These are phyloP conservation scores for Linaria vulgaris DNA, from an alignment of 257 asterid genomes.

Conservation along the genomic window DNA sequence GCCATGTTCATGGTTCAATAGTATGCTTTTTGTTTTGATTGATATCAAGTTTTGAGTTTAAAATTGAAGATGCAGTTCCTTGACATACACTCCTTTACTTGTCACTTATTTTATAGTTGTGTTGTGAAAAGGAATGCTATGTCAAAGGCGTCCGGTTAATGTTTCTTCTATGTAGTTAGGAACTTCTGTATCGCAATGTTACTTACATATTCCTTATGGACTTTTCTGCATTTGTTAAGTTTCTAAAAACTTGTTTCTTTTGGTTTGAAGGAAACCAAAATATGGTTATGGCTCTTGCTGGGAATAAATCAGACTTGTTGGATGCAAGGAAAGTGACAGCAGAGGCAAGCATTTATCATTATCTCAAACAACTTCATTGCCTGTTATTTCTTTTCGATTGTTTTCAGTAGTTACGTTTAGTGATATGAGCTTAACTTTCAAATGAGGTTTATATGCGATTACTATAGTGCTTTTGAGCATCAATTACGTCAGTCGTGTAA, in stretches of 20 bases:
- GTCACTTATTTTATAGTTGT: neutral
- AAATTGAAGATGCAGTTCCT: neutral
- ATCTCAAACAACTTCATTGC: neutral
- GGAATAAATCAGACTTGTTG: slow-evolving; percentile 74
- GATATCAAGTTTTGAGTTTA: neutral
- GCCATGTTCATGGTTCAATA: neutral
- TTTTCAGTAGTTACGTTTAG: too few relatives aligned
- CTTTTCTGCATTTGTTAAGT: slow-evolving; percentile 5
- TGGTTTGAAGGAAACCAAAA: slow-evolving; percentile 54
- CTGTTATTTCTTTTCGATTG: too few relatives aligned
- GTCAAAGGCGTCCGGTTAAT: neutral
- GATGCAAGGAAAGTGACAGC: slow-evolving; percentile 66
- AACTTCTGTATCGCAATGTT: neutral
- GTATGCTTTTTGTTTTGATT: neutral
- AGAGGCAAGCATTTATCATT: slow-evolving; percentile 48
- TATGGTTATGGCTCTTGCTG: slow-evolving; percentile 88
- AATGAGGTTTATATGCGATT: neutral
- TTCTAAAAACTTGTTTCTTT: slow-evolving; percentile 3
- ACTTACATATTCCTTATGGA: neutral
- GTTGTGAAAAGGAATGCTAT: neutral
- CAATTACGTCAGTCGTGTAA: slow-evolving; percentile 10
- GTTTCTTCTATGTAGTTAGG: neutral
- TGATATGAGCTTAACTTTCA: too few relatives aligned
- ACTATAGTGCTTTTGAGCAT: slow-evolving; percentile 1
- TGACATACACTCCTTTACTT: neutral